Evolutionary conservation across 352 stramenopile species (phyloP).

Genomic region (Globisporangium nunn): DNA sequence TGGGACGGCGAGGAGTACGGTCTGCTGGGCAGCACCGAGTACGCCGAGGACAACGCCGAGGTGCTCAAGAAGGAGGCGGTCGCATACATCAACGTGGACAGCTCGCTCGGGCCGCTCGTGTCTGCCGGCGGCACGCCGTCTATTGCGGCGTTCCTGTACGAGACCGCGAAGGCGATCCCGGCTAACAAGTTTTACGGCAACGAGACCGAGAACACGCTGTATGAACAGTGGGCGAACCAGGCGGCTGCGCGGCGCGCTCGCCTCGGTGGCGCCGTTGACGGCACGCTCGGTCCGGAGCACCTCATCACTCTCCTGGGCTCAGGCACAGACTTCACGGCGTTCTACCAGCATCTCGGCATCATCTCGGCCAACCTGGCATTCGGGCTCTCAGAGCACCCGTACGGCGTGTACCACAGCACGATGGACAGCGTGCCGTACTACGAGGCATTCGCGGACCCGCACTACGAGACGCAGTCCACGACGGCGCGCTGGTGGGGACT

Average conservation of each 20-base stretch:
- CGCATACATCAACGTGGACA: slow-evolving; percentile 85
- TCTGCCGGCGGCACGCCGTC: slow-evolving; percentile 54
- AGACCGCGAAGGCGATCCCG: slow-evolving; percentile 46
- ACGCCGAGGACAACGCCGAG: slow-evolving; percentile 55
- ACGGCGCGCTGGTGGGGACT: slow-evolving; percentile 55
- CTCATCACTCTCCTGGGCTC: slow-evolving; percentile 41
- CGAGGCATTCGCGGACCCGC: slow-evolving; percentile 47
- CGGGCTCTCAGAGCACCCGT: slow-evolving; percentile 17
- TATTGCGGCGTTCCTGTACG: slow-evolving; percentile 47
- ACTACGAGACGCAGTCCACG: slow-evolving; percentile 45
- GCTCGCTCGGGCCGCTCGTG: slow-evolving; percentile 46
- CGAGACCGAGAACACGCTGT: slow-evolving; percentile 21
- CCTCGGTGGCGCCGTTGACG: slow-evolving; percentile 7
- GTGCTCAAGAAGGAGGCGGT: slow-evolving; percentile 46
- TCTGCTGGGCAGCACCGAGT: slow-evolving; percentile 80
- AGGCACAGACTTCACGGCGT: slow-evolving; percentile 61
- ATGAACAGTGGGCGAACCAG: slow-evolving; percentile 30
- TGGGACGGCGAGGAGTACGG: slow-evolving; percentile 87
- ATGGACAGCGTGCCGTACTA: slow-evolving; percentile 82
- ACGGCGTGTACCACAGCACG: slow-evolving; percentile 79
- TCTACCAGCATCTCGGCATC: slow-evolving; percentile 77
- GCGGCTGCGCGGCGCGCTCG: slow-evolving; percentile 17
- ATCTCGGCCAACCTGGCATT: slow-evolving; percentile 68
- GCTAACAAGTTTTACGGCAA: slow-evolving; percentile 34
- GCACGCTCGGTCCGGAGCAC: slow-evolving; percentile 30